Evolutionary conservation across 208 protist genomes (phyloP).

Genomic region (Naegleria fowleri): DNA sequence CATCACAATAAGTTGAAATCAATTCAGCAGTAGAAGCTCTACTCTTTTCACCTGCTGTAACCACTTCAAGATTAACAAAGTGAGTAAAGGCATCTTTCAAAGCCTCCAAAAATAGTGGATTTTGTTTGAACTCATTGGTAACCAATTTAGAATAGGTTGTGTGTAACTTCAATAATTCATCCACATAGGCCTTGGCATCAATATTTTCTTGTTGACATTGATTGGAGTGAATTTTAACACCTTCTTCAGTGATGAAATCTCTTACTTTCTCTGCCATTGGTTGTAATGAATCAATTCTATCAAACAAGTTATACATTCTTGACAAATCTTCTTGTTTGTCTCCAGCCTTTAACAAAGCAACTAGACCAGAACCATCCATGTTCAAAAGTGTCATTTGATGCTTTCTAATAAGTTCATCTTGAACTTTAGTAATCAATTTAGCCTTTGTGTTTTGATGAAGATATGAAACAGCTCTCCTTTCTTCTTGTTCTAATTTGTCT

Average conservation of each 20-base stretch:
- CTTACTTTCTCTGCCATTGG: slow-evolving; percentile 11
- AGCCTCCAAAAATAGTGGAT: neutral
- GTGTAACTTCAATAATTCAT: neutral
- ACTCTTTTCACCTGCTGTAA: neutral
- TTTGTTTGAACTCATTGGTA: neutral
- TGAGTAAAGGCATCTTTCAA: slow-evolving; percentile 11
- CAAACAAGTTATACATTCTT: slow-evolving; percentile 14
- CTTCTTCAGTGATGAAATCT: slow-evolving; percentile 20
- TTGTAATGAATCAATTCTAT: neutral
- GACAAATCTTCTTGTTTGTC: neutral
- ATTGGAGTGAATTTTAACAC: neutral
- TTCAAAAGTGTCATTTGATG: slow-evolving; percentile 58
- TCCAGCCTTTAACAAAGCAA: neutral
- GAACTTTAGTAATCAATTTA: slow-evolving; percentile 51
- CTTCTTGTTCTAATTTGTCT: slow-evolving; percentile 44
- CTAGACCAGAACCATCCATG: neutral
- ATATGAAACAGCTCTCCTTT: slow-evolving; percentile 54
- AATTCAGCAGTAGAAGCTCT: slow-evolving; percentile 20
- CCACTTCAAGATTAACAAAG: slow-evolving; percentile 3
- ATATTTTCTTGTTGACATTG: neutral
- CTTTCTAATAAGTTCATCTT: slow-evolving; percentile 54
- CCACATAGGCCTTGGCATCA: neutral
- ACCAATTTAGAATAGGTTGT: neutral
- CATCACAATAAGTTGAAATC: slow-evolving; percentile 15
- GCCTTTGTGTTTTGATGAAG: slow-evolving; percentile 48